A percentile compares a stretch with the other conserved stretches of the same genome.
Evolutionary conservation across 352 stramenopile genomes (phyloP).

Genomic region (Phytophthora gonapodyides): DNA sequence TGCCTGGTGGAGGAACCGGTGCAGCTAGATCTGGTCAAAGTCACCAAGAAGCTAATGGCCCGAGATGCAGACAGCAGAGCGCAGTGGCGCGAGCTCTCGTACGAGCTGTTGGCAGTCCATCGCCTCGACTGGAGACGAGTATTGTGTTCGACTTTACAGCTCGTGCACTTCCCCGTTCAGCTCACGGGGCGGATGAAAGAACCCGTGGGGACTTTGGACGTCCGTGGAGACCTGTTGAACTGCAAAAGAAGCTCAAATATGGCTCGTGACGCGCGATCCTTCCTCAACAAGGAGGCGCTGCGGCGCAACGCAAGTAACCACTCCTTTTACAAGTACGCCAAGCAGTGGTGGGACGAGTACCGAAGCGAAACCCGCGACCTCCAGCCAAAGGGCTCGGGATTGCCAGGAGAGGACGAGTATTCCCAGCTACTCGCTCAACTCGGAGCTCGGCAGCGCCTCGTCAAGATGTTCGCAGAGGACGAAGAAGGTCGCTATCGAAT

Average conservation of each 20-base stretch:
- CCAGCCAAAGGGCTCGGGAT: conserved; percentile 4
- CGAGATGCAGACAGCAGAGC: conserved; percentile 17
- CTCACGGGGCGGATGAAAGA: conserved; percentile 74
- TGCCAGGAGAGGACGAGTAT: conserved; percentile 29
- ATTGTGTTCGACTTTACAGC: conserved; percentile 67
- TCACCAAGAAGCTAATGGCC: conserved; percentile 51
- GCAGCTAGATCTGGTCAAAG: conserved; percentile 65
- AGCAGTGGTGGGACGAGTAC: conserved; percentile 87
- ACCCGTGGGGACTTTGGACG: conserved; percentile 63
- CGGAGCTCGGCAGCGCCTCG: conserved; percentile 40
- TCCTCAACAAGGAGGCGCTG: conserved; percentile 63
- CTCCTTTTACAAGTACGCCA: conserved; percentile 83
- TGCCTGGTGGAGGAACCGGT: conserved; percentile 69
- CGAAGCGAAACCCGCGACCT: conserved; percentile 39
- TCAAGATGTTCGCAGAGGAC: conserved; percentile 90
- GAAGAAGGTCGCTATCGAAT: conserved; percentile 84
- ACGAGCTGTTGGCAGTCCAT: conserved; percentile 69
- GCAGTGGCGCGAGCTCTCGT: conserved; percentile 50
- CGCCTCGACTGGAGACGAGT: conserved; percentile 79
- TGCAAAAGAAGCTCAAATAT: conserved; percentile 53
- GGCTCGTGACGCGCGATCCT: conserved; percentile 44
- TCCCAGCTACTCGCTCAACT: conserved; percentile 19
- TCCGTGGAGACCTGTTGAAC: conserved; percentile 69
- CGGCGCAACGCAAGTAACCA: conserved; percentile 57
- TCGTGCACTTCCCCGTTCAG: conserved; percentile 72